phyloP scores from a whole-genome alignment of 208 protist genomes.

The Entamoeba histolytica region DNA sequence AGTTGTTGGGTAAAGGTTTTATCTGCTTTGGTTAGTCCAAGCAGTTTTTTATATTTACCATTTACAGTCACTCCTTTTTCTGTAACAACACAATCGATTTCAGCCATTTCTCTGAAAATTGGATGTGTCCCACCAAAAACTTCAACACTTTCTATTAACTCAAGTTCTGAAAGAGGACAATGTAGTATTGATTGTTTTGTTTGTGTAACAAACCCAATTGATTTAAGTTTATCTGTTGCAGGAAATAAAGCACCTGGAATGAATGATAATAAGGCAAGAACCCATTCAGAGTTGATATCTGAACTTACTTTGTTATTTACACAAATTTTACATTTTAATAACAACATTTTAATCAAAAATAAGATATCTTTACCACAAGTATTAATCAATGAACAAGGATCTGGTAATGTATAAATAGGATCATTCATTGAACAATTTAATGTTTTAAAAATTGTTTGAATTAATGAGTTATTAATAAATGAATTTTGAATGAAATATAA shows the following conservation, averaged over 20 bases:
- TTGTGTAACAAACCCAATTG: neutral
- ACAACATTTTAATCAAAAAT: neutral
- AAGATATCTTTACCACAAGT: neutral
- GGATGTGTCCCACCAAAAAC: neutral
- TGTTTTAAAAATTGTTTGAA: neutral
- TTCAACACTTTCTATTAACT: neutral
- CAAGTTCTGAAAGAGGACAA: neutral
- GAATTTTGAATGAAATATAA: neutral
- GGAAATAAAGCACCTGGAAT: neutral
- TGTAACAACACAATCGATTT: neutral
- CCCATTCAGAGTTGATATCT: neutral
- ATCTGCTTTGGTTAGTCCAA: neutral
- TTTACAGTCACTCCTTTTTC: neutral
- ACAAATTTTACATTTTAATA: neutral
- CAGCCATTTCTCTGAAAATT: neutral
- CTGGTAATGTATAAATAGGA: neutral
- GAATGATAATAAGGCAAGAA: neutral
- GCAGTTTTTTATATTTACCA: neutral
- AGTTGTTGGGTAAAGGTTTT: neutral
- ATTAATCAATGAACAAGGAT: neutral
- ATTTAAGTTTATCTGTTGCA: neutral
- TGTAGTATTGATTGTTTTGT: neutral
- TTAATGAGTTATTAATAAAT: neutral
- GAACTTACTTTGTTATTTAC: neutral
- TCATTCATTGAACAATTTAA: neutral